These are phyloP conservation scores for Chrysanthemum seticuspe DNA, from an alignment of 129 eudicot species.

Conservation along the genomic window DNA sequence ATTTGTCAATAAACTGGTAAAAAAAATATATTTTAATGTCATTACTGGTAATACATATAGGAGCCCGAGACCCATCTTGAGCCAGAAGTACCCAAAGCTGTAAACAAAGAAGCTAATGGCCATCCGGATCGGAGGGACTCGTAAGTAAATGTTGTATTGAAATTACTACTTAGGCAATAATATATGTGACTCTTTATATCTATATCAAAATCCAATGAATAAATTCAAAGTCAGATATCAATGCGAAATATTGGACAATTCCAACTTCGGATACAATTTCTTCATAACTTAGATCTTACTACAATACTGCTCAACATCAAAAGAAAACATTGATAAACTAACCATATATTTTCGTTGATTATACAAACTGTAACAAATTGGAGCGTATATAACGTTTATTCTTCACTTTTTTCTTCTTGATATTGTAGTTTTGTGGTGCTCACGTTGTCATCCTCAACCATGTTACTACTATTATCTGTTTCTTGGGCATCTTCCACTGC, in stretches of 20 bases:
- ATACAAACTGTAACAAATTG: constrained; percentile 1
- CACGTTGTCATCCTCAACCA: constrained; percentile 30
- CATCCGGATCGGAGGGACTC: too few species aligned
- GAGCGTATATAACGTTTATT: constrained; percentile 16
- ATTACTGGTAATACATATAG: too few species aligned
- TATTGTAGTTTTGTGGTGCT: background rate
- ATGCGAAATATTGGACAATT: background rate
- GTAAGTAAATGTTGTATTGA: too few species aligned
- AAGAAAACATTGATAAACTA: too few species aligned
- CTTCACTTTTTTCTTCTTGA: constrained; percentile 25
- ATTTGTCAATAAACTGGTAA: too few species aligned
- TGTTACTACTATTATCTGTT: constrained; percentile 19
- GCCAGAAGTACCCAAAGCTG: too few species aligned
- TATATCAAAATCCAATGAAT: background rate
- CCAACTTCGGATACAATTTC: background rate
- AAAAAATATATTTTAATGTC: too few species aligned
- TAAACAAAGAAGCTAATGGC: too few species aligned
- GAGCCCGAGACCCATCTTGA: too few species aligned
- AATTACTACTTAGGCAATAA: too few species aligned
- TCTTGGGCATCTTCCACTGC: constrained; percentile 38
- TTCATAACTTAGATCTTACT: background rate
- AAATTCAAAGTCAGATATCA: background rate
- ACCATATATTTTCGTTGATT: background rate
- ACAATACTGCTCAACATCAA: background rate
- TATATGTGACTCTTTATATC: constrained; percentile 6